Conservation (phyloP, 768 basidiomycete species). For the Pleurotus platypus region DNA sequence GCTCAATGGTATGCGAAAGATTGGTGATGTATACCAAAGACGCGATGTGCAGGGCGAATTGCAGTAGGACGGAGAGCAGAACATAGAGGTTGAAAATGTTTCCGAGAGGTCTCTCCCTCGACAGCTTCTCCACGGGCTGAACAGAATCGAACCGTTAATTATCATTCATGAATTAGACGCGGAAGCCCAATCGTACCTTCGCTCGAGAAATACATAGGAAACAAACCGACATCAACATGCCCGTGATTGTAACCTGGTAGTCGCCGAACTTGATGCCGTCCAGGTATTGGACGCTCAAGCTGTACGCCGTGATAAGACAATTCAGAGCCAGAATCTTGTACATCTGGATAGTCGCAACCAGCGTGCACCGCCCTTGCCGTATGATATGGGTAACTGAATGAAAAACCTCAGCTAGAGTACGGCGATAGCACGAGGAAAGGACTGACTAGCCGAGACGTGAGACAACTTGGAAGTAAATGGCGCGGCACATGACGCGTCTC, state of each 20-base stretch:
- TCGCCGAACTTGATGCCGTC: slow-evolving; percentile 99
- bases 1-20: slow-evolving; percentile 72
- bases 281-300: slow-evolving; percentile 93
- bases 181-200: slow-evolving; percentile 54
- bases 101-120: slow-evolving; percentile 86
- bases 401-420: not conserved
- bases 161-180: too few species aligned
- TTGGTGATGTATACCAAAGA: slow-evolving; percentile 92
- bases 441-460: slow-evolving; percentile 94
- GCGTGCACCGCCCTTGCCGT: slow-evolving; percentile 95
- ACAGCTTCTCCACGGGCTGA: slow-evolving; percentile 91
- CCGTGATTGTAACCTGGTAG: slow-evolving; percentile 96
- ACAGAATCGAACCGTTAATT: too few species aligned
- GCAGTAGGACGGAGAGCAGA: slow-evolving; percentile 82
- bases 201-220: slow-evolving; percentile 98
- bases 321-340: slow-evolving; percentile 99
- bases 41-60: slow-evolving; percentile 91
- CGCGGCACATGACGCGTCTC: slow-evolving; percentile 98
- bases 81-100: slow-evolving; percentile 99
- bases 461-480: slow-evolving; percentile 98
- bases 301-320: slow-evolving; percentile 98
- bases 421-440: not conserved
- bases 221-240: slow-evolving; percentile 96
- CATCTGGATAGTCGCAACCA: slow-evolving; percentile 99
- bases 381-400: slow-evolving; percentile 89